These are phyloP conservation scores for Scutellaria baicalensis DNA, from an alignment of 257 asterid genomes.

Conservation along the genomic window DNA sequence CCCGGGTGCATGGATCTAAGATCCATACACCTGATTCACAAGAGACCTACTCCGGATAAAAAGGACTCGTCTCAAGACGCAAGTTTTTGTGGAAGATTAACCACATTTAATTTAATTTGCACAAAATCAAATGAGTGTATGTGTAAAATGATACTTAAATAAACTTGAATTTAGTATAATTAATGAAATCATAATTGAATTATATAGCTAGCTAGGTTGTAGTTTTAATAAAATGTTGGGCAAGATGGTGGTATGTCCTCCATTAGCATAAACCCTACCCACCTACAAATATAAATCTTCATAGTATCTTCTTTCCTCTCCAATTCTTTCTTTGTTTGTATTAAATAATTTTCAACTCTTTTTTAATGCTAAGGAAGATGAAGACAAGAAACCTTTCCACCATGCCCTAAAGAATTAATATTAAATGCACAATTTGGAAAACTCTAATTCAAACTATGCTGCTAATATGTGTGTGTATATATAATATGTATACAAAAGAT, in stretches of 20 bases:
- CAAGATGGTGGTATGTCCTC: conserved; percentile 23
- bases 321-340: background rate
- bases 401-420: conserved; percentile 1
- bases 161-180: too few relatives aligned
- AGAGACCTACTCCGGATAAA: too few relatives aligned
- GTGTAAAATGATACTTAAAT: too few relatives aligned
- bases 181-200: background rate
- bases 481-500: too few relatives aligned
- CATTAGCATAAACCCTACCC: conserved; percentile 7
- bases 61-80: too few relatives aligned
- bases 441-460: conserved; percentile 1
- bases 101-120: too few relatives aligned
- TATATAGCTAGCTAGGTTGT: background rate
- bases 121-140: too few relatives aligned
- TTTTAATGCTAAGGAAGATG: conserved; percentile 8
- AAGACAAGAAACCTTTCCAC: conserved; percentile 28
- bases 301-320: conserved; percentile 29
- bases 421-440: background rate
- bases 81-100: too few relatives aligned
- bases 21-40: too few relatives aligned
- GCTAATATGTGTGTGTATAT: background rate
- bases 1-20: too few relatives aligned
- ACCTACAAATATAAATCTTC: conserved; percentile 22
- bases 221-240: conserved; percentile 7
- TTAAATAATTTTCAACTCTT: conserved; percentile 5